Base-by-base conservation (phyloP, 306 rosid species). In the Medicago ruthenica region DNA sequence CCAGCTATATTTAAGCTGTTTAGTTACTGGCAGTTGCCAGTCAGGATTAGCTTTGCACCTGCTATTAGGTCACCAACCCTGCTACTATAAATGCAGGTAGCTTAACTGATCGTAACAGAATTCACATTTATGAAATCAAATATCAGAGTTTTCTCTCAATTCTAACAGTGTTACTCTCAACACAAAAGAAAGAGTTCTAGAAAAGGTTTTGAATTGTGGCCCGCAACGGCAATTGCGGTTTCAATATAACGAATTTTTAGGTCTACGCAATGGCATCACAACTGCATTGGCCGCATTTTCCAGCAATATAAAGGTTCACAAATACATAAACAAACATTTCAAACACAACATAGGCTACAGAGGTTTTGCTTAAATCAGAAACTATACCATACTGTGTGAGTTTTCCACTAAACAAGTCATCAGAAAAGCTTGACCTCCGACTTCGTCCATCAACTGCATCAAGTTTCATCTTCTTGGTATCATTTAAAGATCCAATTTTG, bases 361-460 rank as follows among this genome's bases (percentile, higher is more conserved):
- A 36, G 27, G 39, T 68, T 71, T 40, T 11, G 72, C 18, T 34
- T 24, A 79, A 75, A 65, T 44, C 55, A 12, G 44, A 77, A 74
- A 60, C 45, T 24, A 40, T 82, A 85, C 83, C 86, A 47, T 54
- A 84, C 84, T 83, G 81, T 54, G 80, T 31, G 55, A 36, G 73
- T 79, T 83, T 89, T 76, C 83, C 71, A 50, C 73, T 64, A 58
- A 34, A 68, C 64, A 57, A 22, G 58, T 71, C 42, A 20, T 67
- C 36, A 67, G 80, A 71, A 73, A 84, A 77, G 86, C 85, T 76
- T 57, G 42, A 76, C 63, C 87, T 83, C 79, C 64, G 81, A 22
- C 79, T 65, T 70, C 7, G 58, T 57, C 78, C 87, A 68, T 65
- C 80, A 74, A 69, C 82, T 53, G 72, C 78, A 78, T 82, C 76